Evolutionary conservation across 1,139 yeast species (phyloP), one percentile per base, ranked within the genome.

Genomic region (Geotrichum siamense): DNA sequence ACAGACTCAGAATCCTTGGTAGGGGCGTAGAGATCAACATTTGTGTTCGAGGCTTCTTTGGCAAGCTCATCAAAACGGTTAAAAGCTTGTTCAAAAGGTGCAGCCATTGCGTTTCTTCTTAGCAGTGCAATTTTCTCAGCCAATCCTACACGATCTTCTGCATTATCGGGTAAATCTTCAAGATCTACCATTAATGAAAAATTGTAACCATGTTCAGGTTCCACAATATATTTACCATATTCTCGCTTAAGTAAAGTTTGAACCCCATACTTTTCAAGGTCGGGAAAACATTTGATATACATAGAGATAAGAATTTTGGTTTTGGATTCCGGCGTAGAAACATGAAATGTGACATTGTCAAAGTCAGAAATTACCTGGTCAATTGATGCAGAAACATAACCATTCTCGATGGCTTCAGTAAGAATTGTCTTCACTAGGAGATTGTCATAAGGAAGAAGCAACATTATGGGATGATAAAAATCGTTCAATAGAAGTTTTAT

Each of bases 341-440:
- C 71, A 64, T 89, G 97, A 66, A 83, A 87, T 25, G 94, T 84
- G 47, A 96, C 94, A 67, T 87, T 87, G 64, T 91, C 98, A 59
- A 91, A 91, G 68, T 91, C 99, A 29, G 95, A 81, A 52, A 91
- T 78, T 53, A 91, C 78, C 62, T 96, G 78, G 65, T 91, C 96
- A 55, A 91, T 73, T n/a, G 82, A 71, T 2, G 82, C 78, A 17
- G 38, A 37, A 13, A 63, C 51, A 19, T 66, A 61, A n/a, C 13
- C 37, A 25, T 56, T 55, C 13, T 63, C 75, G 44, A 69, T 55
- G 28, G 69, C 60, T 55, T 68, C 72, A 23, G 69, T 62, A 51
- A 68, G 58, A 30, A 68, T 59, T 21, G 68, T 59, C 55, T 68
- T 65, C 42, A 68, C 56, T 47, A 68, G 60, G 36, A 68, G 61